phyloP scores from a whole-genome alignment of 2,329 filamentous ascomycete genomes.

The Alternaria sp. region DNA sequence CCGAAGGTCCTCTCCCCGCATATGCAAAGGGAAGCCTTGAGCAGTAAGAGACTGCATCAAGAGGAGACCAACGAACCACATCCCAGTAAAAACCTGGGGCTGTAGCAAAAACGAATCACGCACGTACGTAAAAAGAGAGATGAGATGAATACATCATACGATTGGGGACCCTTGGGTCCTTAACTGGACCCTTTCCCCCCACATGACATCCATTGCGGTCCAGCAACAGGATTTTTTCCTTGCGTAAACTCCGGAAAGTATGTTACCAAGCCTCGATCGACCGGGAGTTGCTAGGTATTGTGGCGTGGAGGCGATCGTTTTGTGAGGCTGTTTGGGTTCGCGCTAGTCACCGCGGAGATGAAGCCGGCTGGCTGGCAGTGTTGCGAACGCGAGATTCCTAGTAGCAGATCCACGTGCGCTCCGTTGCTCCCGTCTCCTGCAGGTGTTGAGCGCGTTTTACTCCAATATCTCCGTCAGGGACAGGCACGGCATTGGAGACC shows the following conservation, averaged over 20 bases:
- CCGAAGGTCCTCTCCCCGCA: not conserved
- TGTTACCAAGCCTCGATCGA: not conserved
- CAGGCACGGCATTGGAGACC: not conserved
- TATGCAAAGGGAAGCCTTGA: not conserved
- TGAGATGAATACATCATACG: not conserved
- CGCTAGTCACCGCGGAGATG: constrained; percentile 3
- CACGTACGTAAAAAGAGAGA: not conserved
- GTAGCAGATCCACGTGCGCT: constrained; percentile 3
- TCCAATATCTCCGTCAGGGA: constrained; percentile 3
- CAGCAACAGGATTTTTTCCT: constrained; percentile 4
- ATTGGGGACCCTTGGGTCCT: constrained; percentile 5
- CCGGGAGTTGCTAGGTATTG: not conserved
- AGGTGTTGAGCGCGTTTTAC: constrained; percentile 1
- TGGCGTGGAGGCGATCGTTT: constrained; percentile 8
- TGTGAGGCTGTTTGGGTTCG: constrained; percentile 5
- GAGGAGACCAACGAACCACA: not conserved
- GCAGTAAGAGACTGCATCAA: constrained; percentile 4
- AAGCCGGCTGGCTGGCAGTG: not conserved
- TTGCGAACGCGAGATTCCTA: not conserved
- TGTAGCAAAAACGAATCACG: not conserved
- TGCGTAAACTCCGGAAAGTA: constrained; percentile 1
- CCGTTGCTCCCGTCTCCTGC: not conserved
- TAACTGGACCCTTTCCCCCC: constrained; percentile 5
- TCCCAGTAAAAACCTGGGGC: not conserved
- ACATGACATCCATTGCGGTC: constrained; percentile 1